Base-by-base conservation (phyloP, 441 rosid species). In the Syzygium malaccense region DNA sequence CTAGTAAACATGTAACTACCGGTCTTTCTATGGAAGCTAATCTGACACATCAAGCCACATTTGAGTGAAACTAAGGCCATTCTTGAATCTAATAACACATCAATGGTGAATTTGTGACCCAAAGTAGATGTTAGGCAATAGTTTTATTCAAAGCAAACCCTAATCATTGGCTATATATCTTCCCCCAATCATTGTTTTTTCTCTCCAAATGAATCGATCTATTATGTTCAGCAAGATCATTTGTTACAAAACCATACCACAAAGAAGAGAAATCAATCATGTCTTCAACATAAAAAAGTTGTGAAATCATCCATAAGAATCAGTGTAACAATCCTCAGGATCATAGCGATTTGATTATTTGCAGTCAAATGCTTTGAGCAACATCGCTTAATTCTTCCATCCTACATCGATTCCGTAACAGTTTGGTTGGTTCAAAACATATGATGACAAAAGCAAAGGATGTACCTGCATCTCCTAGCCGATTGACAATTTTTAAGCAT, bases 351-450 rank as follows among this genome's bases (percentile, higher is more conserved):
- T 25, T 57, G 62, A 57, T 23, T 57, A 57, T 57, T 9, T 57
- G 62, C 62, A 0, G 1, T 57, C 25, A 28, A 57, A 1, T 25
- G n/a, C n/a, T 57, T 25, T 9, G 4, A 57, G 3, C 14, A 2
- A 9, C 6, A n/a, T 57, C 6, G 0, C 62, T 57, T 2, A 1
- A 23, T 4, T 57, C 62, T 57, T 57, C 28, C 62, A 57, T 56
- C 60, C 13, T 23, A 26, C 4, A 12, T 57, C 3, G 13, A 57
- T 26, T 25, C 13, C 11, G 28, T 25, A 58, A 58, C 1, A 58
- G 6, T 26, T 33, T n/a, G n/a, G n/a, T n/a, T n/a, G n/a, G n/a
- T n/a, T n/a, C n/a, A n/a, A n/a, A n/a, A n/a, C n/a, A n/a, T n/a
- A n/a, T n/a, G n/a, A n/a, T n/a, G n/a, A n/a, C n/a, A n/a, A n/a